Percentiles rank a stretch among this genome's conserved stretches.
phyloP scores from a whole-genome alignment of 2,329 filamentous ascomycete species.

The Aureobasidium subglaciale region DNA sequence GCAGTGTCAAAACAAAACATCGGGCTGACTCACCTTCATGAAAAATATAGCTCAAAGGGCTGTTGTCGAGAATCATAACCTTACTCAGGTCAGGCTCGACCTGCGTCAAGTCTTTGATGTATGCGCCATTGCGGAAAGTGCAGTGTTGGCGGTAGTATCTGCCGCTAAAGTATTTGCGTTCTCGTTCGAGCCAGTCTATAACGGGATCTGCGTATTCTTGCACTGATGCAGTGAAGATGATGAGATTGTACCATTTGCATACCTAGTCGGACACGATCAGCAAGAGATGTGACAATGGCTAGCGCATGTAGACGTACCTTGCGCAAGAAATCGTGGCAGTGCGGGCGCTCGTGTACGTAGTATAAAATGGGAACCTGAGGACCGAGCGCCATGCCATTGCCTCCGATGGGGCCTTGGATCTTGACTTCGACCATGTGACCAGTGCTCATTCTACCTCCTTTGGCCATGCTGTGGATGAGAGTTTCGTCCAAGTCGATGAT shows the following conservation, averaged over 20 bases:
- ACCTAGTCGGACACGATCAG: constrained; percentile 46
- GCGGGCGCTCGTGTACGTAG: constrained; percentile 95
- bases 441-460: constrained; percentile 88
- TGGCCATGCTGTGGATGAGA: constrained; percentile 94
- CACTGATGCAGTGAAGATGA: constrained; percentile 93
- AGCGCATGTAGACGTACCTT: constrained; percentile 48
- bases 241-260: constrained; percentile 96
- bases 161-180: constrained; percentile 91
- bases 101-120: constrained; percentile 94
- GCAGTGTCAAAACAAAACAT: neutral
- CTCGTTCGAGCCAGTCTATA: constrained; percentile 96
- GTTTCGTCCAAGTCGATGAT: constrained; percentile 96
- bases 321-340: constrained; percentile 93
- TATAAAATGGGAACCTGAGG: constrained; percentile 95
- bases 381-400: constrained; percentile 60
- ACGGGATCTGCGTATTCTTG: constrained; percentile 98
- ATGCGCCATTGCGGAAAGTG: constrained; percentile 88
- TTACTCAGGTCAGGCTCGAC: constrained; percentile 96
- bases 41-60: constrained; percentile 95
- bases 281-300: too few species aligned
- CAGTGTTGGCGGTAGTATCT: constrained; percentile 96
- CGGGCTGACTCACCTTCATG: constrained; percentile 66
- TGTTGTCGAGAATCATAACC: constrained; percentile 98
- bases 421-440: constrained; percentile 98
- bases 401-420: constrained; percentile 46